Evolutionary conservation across 257 asterid species (phyloP), one percentile per base, ranked within the genome.

Genomic region (Catharanthus roseus): DNA sequence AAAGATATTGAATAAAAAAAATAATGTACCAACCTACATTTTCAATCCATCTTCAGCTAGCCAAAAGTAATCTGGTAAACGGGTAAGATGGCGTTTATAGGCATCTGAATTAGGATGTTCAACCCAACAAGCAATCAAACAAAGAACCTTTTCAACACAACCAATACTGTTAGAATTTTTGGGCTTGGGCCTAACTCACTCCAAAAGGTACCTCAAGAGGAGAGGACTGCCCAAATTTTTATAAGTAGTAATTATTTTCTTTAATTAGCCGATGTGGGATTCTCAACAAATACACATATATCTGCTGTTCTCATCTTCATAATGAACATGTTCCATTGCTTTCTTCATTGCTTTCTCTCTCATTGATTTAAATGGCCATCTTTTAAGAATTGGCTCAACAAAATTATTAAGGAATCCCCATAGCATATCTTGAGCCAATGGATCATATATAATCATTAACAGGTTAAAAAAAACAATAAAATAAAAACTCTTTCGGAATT

Each of bases 21-120:
- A 31, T 2, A n/a, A 5, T 6, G 21, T 16, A 39, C 21, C 39
- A 29, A 86, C 93, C 89, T 87, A 87, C 73, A 88, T 74, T 76
- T 86, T 88, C 85, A 86, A 65, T 60, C 95, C 92, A 70, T 88
- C 95, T 82, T 88, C 95, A 50, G 90, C 90, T 29, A 88, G 67
- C 92, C 90, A 88, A 42, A 80, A 77, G 72, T 76, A 86, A 78
- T 88, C 91, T 0, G 89, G 85, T 26, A 86, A 8, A 10, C 91
- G 77, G 24, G 95, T 86, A 39, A 88, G 79, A 57, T 88, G 91
- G 33, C 75, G 70, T 68, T 77, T 83, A 65, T 71, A 80, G 0
- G 85, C 84, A 5, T 75, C 83, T 0, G 88, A 83, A 68, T 82
- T 82, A 5, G 92, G 92, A 75, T 82, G 85, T 38, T 88, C 95